These are phyloP conservation scores for Pseudopyricularia cyperi DNA, from an alignment of 2,329 filamentous ascomycete genomes.

Conservation along the genomic window DNA sequence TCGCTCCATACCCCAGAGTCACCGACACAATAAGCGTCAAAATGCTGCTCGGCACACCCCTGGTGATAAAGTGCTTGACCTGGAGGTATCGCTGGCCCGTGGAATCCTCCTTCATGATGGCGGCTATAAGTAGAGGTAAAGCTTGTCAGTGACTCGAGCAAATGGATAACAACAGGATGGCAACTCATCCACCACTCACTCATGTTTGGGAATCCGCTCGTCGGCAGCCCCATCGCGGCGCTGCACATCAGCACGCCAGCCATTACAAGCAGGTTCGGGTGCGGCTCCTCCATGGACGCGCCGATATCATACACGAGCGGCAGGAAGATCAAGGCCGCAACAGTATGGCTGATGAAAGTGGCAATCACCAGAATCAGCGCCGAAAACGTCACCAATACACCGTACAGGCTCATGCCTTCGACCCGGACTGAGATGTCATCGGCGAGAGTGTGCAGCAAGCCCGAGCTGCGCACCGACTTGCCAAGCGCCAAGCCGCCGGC, in stretches of 20 bases:
- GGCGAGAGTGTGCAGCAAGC: conserved; percentile 80
- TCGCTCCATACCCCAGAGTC: conserved; percentile 80
- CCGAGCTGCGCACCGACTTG: conserved; percentile 87
- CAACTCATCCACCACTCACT: conserved; percentile 51
- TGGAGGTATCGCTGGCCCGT: conserved; percentile 84
- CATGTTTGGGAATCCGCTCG: conserved; percentile 97
- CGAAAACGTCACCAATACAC: conserved; percentile 75
- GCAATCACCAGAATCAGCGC: conserved; percentile 79
- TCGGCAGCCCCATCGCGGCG: conserved; percentile 93
- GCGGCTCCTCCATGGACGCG: conserved; percentile 70
- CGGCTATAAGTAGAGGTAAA: conserved; percentile 39
- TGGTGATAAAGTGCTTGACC: conserved; percentile 87
- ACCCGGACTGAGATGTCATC: conserved; percentile 60
- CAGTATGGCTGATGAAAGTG: conserved; percentile 95
- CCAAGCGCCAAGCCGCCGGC: conserved; percentile 86
- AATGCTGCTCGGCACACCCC: conserved; percentile 80
- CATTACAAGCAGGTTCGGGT: conserved; percentile 94
- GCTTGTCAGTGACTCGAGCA: background rate
- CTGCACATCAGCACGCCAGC: conserved; percentile 90
- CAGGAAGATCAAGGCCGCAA: conserved; percentile 87
- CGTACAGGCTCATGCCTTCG: conserved; percentile 69
- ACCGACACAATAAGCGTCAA: conserved; percentile 72
- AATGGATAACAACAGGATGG: conserved; percentile 10
- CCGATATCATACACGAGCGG: conserved; percentile 84
- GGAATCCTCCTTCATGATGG: conserved; percentile 98